Base-by-base conservation (phyloP, 1,139 yeast species). In the Lodderomyces margitis region DNA sequence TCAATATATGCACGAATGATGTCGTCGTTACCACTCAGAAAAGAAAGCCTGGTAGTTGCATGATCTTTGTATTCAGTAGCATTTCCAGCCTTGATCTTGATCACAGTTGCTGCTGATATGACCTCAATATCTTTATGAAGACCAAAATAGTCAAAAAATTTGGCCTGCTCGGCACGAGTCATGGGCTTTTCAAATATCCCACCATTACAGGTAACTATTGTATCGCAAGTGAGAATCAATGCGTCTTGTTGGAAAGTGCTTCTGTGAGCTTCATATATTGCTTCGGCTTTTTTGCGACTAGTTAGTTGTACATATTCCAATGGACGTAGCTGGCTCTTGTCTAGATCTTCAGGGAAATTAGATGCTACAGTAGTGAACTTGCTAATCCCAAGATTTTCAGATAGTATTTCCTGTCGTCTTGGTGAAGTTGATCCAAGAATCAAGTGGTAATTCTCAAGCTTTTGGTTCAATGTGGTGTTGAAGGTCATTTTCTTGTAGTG, bases 341-440 rank as follows among this genome's bases (percentile, higher is more conserved):
- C 70, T 35, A 91, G 66, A 56, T 89, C 71, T 58, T 92, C 98
- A 39, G 80, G 83, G 56, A 87, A 91, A 24, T 70, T 66, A 8
- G 87, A 84, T 21, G 78, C 75, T 0, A 71, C 55, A 0, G 83
- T 66, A 14, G 63, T 61, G 20, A 75, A 61, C 3, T 39, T 28
- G 4, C 15, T 23, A 39, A 91, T 63, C 0, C 89, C 89, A 51
- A 91, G 64, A 53, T 85, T 82, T 2, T 55, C 59, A 12, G 63
- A 53, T 28, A 92, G 57, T 17, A 92, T 83, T 46, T 86, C 87
- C 41, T 67, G 64, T 43, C 98, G 66, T 46, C 97, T 72, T 1
- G 95, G 94, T 0, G 97, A 89, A 2, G 86, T 75, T 1, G 96
- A 87, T 1, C 96, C 97, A 11, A 92, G 68, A 2, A 88, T 67